phyloP scores from a whole-genome alignment of 2,329 filamentous ascomycete species.

The Penicillium sp. region DNA sequence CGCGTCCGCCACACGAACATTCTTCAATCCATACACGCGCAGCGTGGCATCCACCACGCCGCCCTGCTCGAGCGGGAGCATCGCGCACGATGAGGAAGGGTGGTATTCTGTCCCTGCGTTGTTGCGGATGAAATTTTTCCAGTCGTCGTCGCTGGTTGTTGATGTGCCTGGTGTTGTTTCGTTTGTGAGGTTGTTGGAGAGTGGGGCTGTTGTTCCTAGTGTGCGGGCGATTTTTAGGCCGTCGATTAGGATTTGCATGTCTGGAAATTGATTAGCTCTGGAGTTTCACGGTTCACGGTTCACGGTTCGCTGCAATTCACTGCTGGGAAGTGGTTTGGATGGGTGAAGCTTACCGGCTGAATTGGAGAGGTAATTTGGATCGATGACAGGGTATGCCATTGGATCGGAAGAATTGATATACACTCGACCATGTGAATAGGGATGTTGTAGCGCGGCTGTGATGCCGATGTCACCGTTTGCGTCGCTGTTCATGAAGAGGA shows the following conservation, averaged over 20 bases:
- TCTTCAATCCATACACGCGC: slow-evolving; percentile 33
- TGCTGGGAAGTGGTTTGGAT: too few relatives aligned
- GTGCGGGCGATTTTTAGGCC: slow-evolving; percentile 32
- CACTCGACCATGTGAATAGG: slow-evolving; percentile 34
- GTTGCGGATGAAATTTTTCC: slow-evolving; percentile 24
- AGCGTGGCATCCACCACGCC: slow-evolving; percentile 35
- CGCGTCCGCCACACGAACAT: slow-evolving; percentile 37
- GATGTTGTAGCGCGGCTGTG: slow-evolving; percentile 34
- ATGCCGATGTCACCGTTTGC: slow-evolving; percentile 31
- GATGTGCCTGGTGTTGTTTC: slow-evolving; percentile 28
- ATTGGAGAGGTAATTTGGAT: slow-evolving; percentile 33
- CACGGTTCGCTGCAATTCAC: too few relatives aligned
- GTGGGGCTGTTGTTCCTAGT: slow-evolving; percentile 26
- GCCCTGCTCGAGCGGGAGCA: slow-evolving; percentile 30
- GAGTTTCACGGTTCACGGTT: too few relatives aligned
- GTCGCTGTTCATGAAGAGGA: slow-evolving; percentile 36
- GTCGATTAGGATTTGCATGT: slow-evolving; percentile 28
- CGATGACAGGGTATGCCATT: slow-evolving; percentile 34
- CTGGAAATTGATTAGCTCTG: slow-evolving; percentile 18
- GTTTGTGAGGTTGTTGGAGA: slow-evolving; percentile 23
- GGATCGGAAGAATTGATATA: slow-evolving; percentile 37
- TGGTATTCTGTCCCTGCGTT: slow-evolving; percentile 30
- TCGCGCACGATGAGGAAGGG: slow-evolving; percentile 32
- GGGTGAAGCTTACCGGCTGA: slow-evolving; percentile 23
- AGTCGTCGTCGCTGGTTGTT: slow-evolving; percentile 29